Percentiles rank a stretch among this genome's conserved stretches.
Conservation (phyloP, 768 basidiomycete species). For the Serendipita vermifera region DNA sequence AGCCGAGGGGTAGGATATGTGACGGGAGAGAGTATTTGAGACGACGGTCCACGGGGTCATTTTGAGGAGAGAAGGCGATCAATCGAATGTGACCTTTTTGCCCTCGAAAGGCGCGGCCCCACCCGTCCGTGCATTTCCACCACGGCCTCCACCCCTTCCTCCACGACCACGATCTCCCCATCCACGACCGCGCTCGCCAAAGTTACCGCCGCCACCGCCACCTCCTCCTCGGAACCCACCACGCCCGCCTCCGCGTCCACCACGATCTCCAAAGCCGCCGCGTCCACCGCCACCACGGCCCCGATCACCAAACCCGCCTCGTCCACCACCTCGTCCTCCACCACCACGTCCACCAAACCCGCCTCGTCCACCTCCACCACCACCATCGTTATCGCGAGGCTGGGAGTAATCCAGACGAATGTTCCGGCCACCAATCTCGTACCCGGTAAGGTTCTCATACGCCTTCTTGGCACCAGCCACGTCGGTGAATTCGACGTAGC, state of each 20-base stretch:
- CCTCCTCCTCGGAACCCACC: constrained; percentile 26
- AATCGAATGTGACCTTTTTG: constrained; percentile 49
- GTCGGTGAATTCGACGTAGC: constrained; percentile 87
- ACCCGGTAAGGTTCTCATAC: constrained; percentile 49
- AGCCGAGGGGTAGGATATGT: no score
- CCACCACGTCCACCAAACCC: constrained; percentile 21
- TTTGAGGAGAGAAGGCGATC: not conserved
- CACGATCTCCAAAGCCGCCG: constrained; percentile 4
- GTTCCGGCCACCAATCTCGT: constrained; percentile 66
- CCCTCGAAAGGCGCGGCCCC: constrained; percentile 54
- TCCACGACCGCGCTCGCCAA: constrained; percentile 24
- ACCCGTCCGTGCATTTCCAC: constrained; percentile 44
- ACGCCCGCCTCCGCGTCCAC: constrained; percentile 5
- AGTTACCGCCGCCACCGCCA: constrained; percentile 28
- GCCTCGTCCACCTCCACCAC: constrained; percentile 38
- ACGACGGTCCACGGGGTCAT: no score
- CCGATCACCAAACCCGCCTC: constrained; percentile 25
- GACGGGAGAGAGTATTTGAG: no score
- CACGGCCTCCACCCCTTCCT: constrained; percentile 29
- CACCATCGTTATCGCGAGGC: constrained; percentile 49
- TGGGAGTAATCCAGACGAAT: constrained; percentile 80
- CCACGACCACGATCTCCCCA: constrained; percentile 33
- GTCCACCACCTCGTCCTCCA: constrained; percentile 24
- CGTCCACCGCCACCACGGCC: constrained; percentile 19
- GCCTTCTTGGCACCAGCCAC: constrained; percentile 72